These are phyloP conservation scores for Phytophthora pinifolia DNA, from an alignment of 352 stramenopile species.

Conservation along the genomic window DNA sequence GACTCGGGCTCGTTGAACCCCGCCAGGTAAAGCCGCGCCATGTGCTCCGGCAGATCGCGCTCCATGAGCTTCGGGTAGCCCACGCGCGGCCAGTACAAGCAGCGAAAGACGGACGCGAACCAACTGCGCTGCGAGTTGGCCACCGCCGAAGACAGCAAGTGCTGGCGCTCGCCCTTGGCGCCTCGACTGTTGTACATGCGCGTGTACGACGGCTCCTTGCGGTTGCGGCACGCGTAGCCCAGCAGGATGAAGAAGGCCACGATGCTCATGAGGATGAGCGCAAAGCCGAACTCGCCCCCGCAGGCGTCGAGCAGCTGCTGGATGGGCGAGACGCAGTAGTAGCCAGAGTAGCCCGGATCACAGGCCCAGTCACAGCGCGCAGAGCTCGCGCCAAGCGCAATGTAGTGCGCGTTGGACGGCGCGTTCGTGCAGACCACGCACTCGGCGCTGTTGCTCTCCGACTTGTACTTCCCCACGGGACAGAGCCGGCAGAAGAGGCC, in stretches of 20 bases:
- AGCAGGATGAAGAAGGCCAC: conserved; percentile 69
- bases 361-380: conserved; percentile 70
- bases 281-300: conserved; percentile 73
- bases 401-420: conserved; percentile 70
- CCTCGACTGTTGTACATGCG: conserved; percentile 52
- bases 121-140: conserved; percentile 53
- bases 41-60: conserved; percentile 78
- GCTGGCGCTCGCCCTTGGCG: conserved; percentile 58
- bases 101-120: conserved; percentile 58
- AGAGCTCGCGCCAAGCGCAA: conserved; percentile 43
- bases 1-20: conserved; percentile 66
- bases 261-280: conserved; percentile 64
- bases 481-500: conserved; percentile 75
- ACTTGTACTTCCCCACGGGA: conserved; percentile 64
- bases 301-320: conserved; percentile 77
- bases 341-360: conserved; percentile 73
- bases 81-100: conserved; percentile 77
- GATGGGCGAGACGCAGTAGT: conserved; percentile 71
- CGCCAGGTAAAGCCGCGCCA: conserved; percentile 73
- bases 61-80: conserved; percentile 79
- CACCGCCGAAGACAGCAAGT: conserved; percentile 61
- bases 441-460: conserved; percentile 78
- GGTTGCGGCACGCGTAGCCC: conserved; percentile 69
- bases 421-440: conserved; percentile 63
- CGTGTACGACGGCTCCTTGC: conserved; percentile 65